Base-by-base conservation (phyloP, 1,139 yeast genomes). In the Diutina mesorugosa region DNA sequence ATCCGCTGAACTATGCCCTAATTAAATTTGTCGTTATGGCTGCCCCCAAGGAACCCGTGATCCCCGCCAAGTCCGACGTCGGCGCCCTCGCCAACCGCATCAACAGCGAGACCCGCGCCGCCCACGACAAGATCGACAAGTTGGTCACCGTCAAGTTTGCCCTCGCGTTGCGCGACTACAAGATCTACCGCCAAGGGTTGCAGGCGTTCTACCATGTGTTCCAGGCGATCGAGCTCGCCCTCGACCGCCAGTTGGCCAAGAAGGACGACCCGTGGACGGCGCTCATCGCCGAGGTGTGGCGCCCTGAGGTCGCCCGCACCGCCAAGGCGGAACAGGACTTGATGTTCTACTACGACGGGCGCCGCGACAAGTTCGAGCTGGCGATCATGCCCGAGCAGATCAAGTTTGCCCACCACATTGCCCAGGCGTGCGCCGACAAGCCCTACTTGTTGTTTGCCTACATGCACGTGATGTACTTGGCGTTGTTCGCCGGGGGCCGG, bases 31-130 rank as follows among this genome's bases (percentile, higher is more conserved):
- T n/a, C n/a, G n/a, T n/a, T n/a, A n/a, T n/a, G 26, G 26, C 26
- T 21, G 26, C 26, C 10, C 16, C 28, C 28, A 50, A 73, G 56
- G 90, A 84, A 64, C 26, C 26, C 26, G 79, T 84, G 55, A 76
- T 88, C 52, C 95, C 96, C 1, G 76, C 83, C 26, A 85, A 85
- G 59, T 78, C 80, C 45, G 96, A 88, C 66, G 72, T 84, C 28
- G 95, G 93, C 47, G 95, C 96, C 6, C 74, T 88, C 57, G 95
- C 84, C 57, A 88, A 88, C 76, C 74, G 96, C 66, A 88, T 88
- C 65, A 88, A 88, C 68, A 65, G 68, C 53, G 85, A 81, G 65
- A 88, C 95, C 1, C 77, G 84, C 61, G 69, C 74, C 38, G 76
- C 78, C 54, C 96, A 88, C 71, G 83, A 85, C 66, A 79, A 79